Evolutionary conservation across 148 eudicot species (phyloP).

Genomic region (Dysphania ambrosioides): DNA sequence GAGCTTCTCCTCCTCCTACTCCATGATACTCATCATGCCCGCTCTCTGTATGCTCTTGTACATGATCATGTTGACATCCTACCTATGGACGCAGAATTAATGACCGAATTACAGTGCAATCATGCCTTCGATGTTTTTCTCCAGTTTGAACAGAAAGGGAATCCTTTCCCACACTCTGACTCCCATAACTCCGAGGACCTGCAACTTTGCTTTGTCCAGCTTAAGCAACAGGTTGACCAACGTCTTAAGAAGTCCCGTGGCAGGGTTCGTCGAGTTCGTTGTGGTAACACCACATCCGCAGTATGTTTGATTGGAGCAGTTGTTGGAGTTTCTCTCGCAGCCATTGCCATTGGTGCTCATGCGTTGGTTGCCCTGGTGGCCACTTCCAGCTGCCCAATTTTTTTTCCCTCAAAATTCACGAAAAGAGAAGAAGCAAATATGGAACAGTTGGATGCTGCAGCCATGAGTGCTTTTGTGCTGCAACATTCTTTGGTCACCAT

Average conservation of each 20-base stretch:
- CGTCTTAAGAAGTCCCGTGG: conserved; percentile 47
- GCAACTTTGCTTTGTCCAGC: conserved; percentile 52
- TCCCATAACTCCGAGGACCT: conserved; percentile 50
- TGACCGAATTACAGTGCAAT: conserved; percentile 50
- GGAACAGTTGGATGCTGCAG: conserved; percentile 64
- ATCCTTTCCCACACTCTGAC: conserved; percentile 69
- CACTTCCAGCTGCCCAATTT: conserved; percentile 34
- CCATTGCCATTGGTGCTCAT: conserved; percentile 54
- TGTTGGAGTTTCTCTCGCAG: conserved; percentile 51
- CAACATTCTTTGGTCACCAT: conserved; percentile 65
- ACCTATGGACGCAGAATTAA: conserved; percentile 43
- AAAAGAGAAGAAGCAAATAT: conserved; percentile 50
- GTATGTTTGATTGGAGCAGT: conserved; percentile 54
- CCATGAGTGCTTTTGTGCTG: conserved; percentile 56
- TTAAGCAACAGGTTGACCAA: conserved; percentile 53
- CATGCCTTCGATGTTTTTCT: conserved; percentile 48
- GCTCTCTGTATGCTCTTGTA: conserved; percentile 41
- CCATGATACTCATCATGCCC: conserved; percentile 43
- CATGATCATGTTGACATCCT: conserved; percentile 50
- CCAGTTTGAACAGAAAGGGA: conserved; percentile 49
- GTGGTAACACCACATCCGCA: conserved; percentile 51
- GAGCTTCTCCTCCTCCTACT: conserved; percentile 50
- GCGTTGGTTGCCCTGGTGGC: conserved; percentile 64
- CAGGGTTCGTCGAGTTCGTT: conserved; percentile 34
- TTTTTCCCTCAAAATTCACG: conserved; percentile 42